Base-by-base conservation (phyloP, 2,329 filamentous ascomycete species). In the Talaromyces amestolkiae region DNA sequence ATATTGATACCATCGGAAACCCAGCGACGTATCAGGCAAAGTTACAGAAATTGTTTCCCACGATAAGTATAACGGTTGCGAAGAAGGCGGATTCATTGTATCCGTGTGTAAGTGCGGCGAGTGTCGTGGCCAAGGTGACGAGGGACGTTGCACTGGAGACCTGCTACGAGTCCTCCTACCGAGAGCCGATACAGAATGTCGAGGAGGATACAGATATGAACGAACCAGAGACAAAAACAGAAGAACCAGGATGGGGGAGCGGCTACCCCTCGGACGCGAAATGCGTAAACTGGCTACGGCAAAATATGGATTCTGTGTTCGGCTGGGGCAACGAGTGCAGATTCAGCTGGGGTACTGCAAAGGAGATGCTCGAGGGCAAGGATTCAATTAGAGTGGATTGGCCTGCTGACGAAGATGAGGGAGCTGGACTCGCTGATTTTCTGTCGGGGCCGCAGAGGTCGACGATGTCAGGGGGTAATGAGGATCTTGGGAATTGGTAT, bases 261-360 rank as follows among this genome's bases (percentile, higher is more conserved):
- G 95, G 95, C 0, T 99, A 99, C 76, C 95, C 95, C 0, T 92
- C 91, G 1, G 95, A 99, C 78, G 88, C 84, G 22, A 86, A 91
- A 68, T 96, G 93, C 71, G 87, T 90, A 1, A 78, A 80, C 24
- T 99, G 95, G 94, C 76, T 99, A 74, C 91, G 88, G 79, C 81
- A 81, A 45, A 95, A 94, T 69, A 94, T 97, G 89, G 89, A 99
- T 74, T 91, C 92, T 2, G 80, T 98, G 1, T 99, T 98, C 80
- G 95, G 95, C 15, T 99, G 95, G 94, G 93, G 94, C 0, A 86
- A 86, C 27, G 93, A 98, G 79, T 96, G 92, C 75, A 85, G 95
- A 4, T 98, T 97, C 74, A 97, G 93, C 74, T 99, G 95, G 95
- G 91, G 91, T 0, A 98, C 95, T 0, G 91, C 91, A 1, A 97